Conservation (phyloP, 495 filamentous ascomycete species). For the Neurospora sp. region DNA sequence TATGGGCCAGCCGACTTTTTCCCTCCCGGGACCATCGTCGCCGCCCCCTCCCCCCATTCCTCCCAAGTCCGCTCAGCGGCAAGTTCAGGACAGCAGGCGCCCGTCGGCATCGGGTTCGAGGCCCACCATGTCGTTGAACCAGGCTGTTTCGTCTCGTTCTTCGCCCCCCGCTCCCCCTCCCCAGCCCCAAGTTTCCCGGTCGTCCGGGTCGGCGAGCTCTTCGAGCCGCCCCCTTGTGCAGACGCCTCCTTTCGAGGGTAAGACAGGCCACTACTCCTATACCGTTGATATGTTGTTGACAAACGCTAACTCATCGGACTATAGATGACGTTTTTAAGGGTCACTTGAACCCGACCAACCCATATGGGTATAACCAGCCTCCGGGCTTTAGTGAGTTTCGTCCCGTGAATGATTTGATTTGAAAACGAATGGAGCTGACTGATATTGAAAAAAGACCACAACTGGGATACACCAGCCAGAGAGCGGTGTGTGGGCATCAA, state of each 20-base stretch:
- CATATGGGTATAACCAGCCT: constrained; percentile 10
- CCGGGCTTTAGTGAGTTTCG: constrained; percentile 14
- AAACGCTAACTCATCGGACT: background rate
- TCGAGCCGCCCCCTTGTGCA: background rate
- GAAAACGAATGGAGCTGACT: background rate
- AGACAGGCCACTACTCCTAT: background rate
- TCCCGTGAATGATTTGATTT: background rate
- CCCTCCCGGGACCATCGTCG: background rate
- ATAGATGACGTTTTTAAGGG: background rate
- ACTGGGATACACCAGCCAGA: constrained; percentile 10
- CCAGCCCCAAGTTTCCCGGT: background rate
- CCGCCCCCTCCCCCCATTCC: background rate
- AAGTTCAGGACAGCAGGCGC: background rate
- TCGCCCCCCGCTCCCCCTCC: background rate
- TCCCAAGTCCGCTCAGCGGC: background rate
- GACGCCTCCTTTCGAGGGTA: background rate
- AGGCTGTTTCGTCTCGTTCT: background rate
- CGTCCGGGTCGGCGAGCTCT: background rate
- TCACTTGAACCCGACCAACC: constrained; percentile 12
- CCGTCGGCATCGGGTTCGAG: background rate
- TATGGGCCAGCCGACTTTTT: background rate
- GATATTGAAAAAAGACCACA: background rate
- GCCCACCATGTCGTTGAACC: background rate
- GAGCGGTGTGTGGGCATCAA: background rate
- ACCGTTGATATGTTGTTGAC: background rate